Conservation (phyloP, 2,329 filamentous ascomycete genomes). For the Neocucurbitaria cava region DNA sequence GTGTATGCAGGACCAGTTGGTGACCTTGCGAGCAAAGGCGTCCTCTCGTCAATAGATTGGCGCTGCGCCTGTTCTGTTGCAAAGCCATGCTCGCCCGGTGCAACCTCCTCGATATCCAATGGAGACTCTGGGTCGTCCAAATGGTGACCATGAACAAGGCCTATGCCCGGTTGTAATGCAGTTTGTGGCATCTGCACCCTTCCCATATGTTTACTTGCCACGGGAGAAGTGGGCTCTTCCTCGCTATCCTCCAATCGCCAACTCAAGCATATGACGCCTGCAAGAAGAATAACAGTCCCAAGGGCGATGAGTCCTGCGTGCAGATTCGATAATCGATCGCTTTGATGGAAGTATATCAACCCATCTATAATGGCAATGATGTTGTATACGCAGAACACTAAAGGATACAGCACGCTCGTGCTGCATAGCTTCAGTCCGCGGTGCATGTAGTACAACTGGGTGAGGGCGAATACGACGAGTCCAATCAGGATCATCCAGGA, state of each 20-base stretch:
- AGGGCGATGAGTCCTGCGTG: conserved; percentile 83
- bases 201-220: conserved; percentile 42
- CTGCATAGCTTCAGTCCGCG: conserved; percentile 92
- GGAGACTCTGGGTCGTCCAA: conserved; percentile 57
- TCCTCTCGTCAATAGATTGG: conserved; percentile 40
- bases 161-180: conserved; percentile 80
- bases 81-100: conserved; percentile 37
- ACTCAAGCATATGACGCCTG: conserved; percentile 87
- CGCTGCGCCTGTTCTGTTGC: conserved; percentile 35
- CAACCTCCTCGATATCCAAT: conserved; percentile 36
- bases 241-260: conserved; percentile 87
- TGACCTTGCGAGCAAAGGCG: conserved; percentile 44
- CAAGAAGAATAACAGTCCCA: conserved; percentile 84
- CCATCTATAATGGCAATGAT: conserved; percentile 98
- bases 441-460: conserved; percentile 94
- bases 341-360: conserved; percentile 94
- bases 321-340: conserved; percentile 75
- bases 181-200: conserved; percentile 61
- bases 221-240: conserved; percentile 60
- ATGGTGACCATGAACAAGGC: conserved; percentile 74
- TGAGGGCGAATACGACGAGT: conserved; percentile 81
- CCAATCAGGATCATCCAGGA: conserved; percentile 89
- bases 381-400: conserved; percentile 99
- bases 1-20: conserved; percentile 41
- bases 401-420: conserved; percentile 92